Percentiles rank a stretch among this genome's conserved stretches.
Evolutionary conservation across 2,329 filamentous ascomycete genomes (phyloP).

Genomic region (Aureobasidium sp.): DNA sequence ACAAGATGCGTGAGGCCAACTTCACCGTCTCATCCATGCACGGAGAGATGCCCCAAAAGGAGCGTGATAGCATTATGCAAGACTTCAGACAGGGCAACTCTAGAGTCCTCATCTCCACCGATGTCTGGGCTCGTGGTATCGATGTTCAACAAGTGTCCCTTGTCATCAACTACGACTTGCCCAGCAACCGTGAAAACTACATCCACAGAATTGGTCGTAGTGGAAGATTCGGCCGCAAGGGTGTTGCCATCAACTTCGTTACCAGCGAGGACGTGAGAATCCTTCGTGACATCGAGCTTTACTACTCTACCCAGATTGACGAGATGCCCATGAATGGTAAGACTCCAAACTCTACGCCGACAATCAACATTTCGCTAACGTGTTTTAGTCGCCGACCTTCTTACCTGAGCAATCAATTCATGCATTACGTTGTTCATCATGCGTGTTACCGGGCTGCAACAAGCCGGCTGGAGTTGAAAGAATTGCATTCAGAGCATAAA

Average conservation of each 20-base stretch:
- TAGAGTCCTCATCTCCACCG: constrained; percentile 90
- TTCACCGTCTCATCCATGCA: constrained; percentile 99
- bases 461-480: not conserved
- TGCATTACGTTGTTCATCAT: not conserved
- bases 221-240: constrained; percentile 92
- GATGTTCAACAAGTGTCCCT: constrained; percentile 97
- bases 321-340: constrained; percentile 89
- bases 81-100: constrained; percentile 97
- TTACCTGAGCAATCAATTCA: constrained; percentile 21
- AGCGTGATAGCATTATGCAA: constrained; percentile 98
- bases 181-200: constrained; percentile 98
- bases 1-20: constrained; percentile 98
- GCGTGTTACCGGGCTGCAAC: not conserved
- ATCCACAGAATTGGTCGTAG: constrained; percentile 97
- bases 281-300: constrained; percentile 90
- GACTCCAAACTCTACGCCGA: not conserved
- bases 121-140: constrained; percentile 96
- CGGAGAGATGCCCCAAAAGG: constrained; percentile 97
- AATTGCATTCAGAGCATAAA: not conserved
- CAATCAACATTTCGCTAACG: not conserved
- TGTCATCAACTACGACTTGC: constrained; percentile 98
- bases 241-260: constrained; percentile 99
- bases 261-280: constrained; percentile 97
- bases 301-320: constrained; percentile 94
- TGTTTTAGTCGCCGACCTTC: constrained; percentile 25